These are phyloP conservation scores for Mangifera indica DNA, from an alignment of 345 rosid species.

Conservation along the genomic window DNA sequence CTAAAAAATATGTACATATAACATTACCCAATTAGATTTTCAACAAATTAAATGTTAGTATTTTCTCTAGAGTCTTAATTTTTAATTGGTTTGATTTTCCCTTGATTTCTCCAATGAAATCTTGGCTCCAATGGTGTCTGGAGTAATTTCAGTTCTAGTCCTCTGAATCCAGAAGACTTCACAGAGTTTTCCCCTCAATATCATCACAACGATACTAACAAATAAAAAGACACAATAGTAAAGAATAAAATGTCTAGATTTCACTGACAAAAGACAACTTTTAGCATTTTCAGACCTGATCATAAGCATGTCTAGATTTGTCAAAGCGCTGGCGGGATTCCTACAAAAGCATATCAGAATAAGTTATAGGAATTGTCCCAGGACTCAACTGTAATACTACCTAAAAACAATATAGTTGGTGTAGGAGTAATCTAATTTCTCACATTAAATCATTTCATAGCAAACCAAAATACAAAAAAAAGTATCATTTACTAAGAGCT, in stretches of 20 bases:
- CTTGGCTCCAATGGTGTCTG: too few relatives aligned
- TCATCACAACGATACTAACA: background rate
- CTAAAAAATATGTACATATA: too few relatives aligned
- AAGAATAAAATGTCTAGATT: background rate
- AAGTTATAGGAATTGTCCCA: background rate
- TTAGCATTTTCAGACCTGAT: conserved; percentile 52
- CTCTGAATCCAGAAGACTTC: too few relatives aligned
- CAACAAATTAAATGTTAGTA: too few relatives aligned
- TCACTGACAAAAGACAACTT: background rate
- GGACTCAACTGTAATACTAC: background rate
- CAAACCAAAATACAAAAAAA: background rate
- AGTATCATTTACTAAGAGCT: background rate
- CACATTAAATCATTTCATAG: background rate
- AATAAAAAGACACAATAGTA: too few relatives aligned
- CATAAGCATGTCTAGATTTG: conserved; percentile 57
- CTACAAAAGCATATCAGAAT: conserved; percentile 36
- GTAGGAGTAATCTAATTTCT: background rate
- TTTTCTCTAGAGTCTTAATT: too few relatives aligned
- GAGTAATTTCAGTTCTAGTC: too few relatives aligned
- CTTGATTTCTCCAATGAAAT: too few relatives aligned
- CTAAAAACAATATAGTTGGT: background rate
- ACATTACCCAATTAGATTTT: too few relatives aligned
- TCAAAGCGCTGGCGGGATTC: conserved; percentile 71
- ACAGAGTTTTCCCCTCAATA: too few relatives aligned
- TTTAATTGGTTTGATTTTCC: too few relatives aligned